Evolutionary conservation across 2,329 filamentous ascomycete species (phyloP), one percentile per base, ranked within the genome.

Genomic region (Pseudovirgaria hyperparasitica): DNA sequence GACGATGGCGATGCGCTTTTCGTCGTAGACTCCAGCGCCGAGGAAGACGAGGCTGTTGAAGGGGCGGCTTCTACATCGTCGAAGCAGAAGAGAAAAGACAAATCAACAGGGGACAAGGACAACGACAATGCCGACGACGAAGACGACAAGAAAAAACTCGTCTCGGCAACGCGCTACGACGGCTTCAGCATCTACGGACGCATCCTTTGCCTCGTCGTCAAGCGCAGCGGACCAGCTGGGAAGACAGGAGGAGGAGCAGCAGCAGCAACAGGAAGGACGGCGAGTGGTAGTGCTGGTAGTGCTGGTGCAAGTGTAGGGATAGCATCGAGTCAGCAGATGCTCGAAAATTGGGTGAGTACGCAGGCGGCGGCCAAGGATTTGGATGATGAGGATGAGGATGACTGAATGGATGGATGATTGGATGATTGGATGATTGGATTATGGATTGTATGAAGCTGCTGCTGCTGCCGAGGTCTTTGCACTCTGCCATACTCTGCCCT

Each of bases 181-280:
- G 87, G 90, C 6, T 96, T 96, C 57, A 82, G 79, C 42, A 94
- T 98, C 46, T 92, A 93, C 57, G 85, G 90, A 8, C 79, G 84
- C 40, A 84, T 93, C 24, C 63, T 98, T 15, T 96, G 86, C 54
- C 65, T 98, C 32, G 79, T 98, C 6, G 76, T 98, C 53, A 81
- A 78, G 49, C 75, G 78, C 34, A 77, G 75, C 37, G 66, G 62
- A 25, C n/a, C n/a, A 61, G 55, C 39, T 66, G 57, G 38, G 50
- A 38, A 15, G 23, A 41, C 27, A 10, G 24, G 34, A 11, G n/a
- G 7, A 6, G 18, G 20, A 12, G 32, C 32, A 10, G 36, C 30
- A 6, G 42, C 43, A 12, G 34, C 30, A 15, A 28, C 32, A 13
- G 22, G 22, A 12, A 24, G 13, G 19, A 9, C 19, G 19, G 9